Evolutionary conservation across 2,329 filamentous ascomycete genomes (phyloP).

Genomic region (Drechslera avenae): DNA sequence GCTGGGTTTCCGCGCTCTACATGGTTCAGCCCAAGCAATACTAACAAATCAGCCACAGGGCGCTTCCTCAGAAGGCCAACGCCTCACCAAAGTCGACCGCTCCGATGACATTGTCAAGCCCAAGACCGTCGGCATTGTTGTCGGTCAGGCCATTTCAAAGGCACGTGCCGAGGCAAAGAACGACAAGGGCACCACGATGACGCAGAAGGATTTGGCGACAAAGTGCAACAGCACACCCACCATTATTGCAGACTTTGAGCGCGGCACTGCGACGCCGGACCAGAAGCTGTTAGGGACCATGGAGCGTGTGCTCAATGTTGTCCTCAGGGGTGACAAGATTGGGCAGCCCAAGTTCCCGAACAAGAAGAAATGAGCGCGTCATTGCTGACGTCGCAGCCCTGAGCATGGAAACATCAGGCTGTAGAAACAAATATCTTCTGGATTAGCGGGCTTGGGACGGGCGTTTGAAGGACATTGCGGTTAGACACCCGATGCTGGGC

Average conservation of each 20-base stretch:
- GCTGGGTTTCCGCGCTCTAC: not conserved
- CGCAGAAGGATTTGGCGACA: conserved; percentile 84
- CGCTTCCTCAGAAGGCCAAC: conserved; percentile 76
- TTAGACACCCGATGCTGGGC: conserved; percentile 12
- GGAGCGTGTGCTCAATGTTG: conserved; percentile 85
- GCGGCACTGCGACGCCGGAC: conserved; percentile 76
- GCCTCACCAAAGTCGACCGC: conserved; percentile 96
- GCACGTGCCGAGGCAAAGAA: conserved; percentile 81
- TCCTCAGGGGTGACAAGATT: conserved; percentile 84
- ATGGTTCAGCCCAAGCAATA: conserved; percentile 2
- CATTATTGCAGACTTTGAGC: conserved; percentile 84
- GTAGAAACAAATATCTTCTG: conserved; percentile 19
- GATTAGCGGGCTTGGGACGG: conserved; percentile 35
- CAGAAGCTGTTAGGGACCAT: conserved; percentile 80
- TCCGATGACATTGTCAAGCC: conserved; percentile 97
- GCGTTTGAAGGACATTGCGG: conserved; percentile 32
- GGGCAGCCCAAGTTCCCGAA: conserved; percentile 78
- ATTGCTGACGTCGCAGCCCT: not conserved
- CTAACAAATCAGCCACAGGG: conserved; percentile 23
- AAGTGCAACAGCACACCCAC: conserved; percentile 86
- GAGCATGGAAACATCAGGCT: not conserved
- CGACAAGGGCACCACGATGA: conserved; percentile 74
- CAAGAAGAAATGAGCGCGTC: conserved; percentile 59
- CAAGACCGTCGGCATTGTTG: conserved; percentile 77
- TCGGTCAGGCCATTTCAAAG: conserved; percentile 81